Conservation (phyloP, 768 basidiomycete genomes). For the Boletus tomentosulus region DNA sequence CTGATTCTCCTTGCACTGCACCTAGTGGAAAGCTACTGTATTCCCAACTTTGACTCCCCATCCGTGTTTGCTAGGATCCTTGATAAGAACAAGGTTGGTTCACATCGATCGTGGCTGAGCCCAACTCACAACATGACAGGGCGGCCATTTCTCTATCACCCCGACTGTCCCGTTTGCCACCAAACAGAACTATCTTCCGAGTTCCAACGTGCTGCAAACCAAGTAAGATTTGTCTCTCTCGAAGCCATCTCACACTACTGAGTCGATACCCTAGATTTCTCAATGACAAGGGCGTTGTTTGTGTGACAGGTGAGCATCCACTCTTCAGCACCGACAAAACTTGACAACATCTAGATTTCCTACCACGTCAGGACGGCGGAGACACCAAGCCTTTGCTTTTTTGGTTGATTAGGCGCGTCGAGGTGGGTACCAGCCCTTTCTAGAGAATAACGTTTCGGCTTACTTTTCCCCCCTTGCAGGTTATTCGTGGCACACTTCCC, state of each 20-base stretch:
- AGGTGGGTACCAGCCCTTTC: constrained; percentile 35
- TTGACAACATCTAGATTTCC: constrained; percentile 52
- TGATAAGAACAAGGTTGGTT: constrained; percentile 67
- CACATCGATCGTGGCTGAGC: background rate
- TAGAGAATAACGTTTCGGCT: background rate
- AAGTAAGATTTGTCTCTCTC: constrained; percentile 39
- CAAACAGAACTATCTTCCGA: constrained; percentile 81
- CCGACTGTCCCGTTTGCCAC: constrained; percentile 65
- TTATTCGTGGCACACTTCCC: constrained; percentile 78
- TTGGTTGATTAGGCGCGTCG: constrained; percentile 83
- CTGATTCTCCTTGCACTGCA: background rate
- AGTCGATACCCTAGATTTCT: constrained; percentile 50
- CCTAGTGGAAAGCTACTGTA: constrained; percentile 86
- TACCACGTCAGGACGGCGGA: constrained; percentile 55
- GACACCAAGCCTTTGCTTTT: constrained; percentile 59
- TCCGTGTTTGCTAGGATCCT: constrained; percentile 87
- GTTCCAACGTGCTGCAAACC: constrained; percentile 82
- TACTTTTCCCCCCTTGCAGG: constrained; percentile 32
- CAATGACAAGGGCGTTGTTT: constrained; percentile 82
- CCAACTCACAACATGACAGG: constrained; percentile 36
- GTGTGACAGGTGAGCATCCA: constrained; percentile 59
- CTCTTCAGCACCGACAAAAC: background rate
- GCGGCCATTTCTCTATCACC: constrained; percentile 89
- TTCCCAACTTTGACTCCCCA: constrained; percentile 92
- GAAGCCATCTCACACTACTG: background rate